Evolutionary conservation across 148 eudicot genomes (phyloP).

Genomic region (Vaccinium corymbosum): DNA sequence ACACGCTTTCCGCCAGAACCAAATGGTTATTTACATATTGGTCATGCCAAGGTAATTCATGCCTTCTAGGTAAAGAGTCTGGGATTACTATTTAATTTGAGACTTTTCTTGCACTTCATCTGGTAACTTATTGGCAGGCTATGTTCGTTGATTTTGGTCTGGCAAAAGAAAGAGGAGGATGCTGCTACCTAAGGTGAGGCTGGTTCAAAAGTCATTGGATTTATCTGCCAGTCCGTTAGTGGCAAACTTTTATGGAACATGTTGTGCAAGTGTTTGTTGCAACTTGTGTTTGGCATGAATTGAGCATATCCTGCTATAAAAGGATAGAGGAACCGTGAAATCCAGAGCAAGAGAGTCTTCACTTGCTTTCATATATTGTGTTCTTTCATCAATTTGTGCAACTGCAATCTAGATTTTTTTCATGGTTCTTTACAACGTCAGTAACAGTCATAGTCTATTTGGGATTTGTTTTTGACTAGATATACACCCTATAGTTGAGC

Average conservation of each 20-base stretch:
- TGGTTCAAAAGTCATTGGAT: conserved; percentile 6
- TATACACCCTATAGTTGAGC: neutral
- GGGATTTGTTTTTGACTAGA: neutral
- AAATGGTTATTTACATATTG: conserved; percentile 96
- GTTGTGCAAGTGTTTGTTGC: neutral
- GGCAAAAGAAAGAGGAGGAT: conserved; percentile 90
- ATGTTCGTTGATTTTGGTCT: conserved; percentile 96
- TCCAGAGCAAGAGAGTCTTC: neutral
- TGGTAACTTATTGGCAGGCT: conserved; percentile 45
- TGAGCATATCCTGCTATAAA: neutral
- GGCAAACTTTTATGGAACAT: neutral
- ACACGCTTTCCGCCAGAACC: conserved; percentile 99
- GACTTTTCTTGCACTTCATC: conserved; percentile 13
- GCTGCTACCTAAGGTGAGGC: conserved; percentile 79
- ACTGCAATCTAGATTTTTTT: neutral
- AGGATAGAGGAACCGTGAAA: neutral
- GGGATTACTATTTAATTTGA: conserved; percentile 9
- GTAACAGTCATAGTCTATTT: neutral
- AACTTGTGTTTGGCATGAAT: neutral
- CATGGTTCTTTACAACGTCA: neutral
- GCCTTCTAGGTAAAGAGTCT: neutral
- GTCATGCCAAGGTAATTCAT: conserved; percentile 85
- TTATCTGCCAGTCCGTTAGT: neutral
- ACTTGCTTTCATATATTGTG: neutral
- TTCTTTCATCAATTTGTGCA: neutral